Evolutionary conservation across 169 alveolate genomes (phyloP).

Genomic region (Besnoitia besnoiti): DNA sequence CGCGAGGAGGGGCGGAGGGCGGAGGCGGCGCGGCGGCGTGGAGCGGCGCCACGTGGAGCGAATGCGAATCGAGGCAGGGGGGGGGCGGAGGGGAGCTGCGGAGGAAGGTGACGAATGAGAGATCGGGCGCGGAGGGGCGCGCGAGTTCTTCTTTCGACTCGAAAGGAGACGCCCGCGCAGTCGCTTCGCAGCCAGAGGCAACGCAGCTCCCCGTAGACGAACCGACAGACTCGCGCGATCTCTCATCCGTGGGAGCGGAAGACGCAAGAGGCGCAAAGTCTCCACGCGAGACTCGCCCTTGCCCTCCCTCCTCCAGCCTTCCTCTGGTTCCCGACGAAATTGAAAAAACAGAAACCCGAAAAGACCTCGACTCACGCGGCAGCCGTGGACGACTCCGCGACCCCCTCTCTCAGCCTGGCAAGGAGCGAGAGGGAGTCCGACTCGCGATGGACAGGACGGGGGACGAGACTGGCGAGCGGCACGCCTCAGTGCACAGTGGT

Average conservation of each 20-base stretch:
- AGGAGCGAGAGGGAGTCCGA: no score
- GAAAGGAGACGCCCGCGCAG: background rate
- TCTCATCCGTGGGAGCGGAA: constrained; percentile 20
- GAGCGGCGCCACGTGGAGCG: background rate
- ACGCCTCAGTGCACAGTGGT: no score
- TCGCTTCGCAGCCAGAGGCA: background rate
- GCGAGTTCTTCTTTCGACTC: background rate
- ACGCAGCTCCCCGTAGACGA: constrained; percentile 65
- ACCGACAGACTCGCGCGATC: constrained; percentile 52
- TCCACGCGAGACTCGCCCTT: background rate
- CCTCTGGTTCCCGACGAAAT: no score
- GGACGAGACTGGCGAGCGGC: no score
- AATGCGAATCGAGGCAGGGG: constrained; percentile 54
- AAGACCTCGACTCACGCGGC: no score
- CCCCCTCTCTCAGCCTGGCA: background rate
- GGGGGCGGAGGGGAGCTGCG: constrained; percentile 69
- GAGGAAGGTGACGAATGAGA: constrained; percentile 50
- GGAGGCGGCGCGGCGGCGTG: background rate
- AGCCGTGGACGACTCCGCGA: no score
- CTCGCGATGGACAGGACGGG: no score
- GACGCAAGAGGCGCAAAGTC: constrained; percentile 35
- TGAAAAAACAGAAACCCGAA: no score
- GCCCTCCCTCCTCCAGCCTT: constrained; percentile 6
- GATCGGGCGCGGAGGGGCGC: no score
- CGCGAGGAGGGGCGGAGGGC: background rate